A percentile compares a stretch with the other conserved stretches of the same genome.
Evolutionary conservation across 352 stramenopile species (phyloP).

Genomic region (Globisporangium rhizosaccharum): DNA sequence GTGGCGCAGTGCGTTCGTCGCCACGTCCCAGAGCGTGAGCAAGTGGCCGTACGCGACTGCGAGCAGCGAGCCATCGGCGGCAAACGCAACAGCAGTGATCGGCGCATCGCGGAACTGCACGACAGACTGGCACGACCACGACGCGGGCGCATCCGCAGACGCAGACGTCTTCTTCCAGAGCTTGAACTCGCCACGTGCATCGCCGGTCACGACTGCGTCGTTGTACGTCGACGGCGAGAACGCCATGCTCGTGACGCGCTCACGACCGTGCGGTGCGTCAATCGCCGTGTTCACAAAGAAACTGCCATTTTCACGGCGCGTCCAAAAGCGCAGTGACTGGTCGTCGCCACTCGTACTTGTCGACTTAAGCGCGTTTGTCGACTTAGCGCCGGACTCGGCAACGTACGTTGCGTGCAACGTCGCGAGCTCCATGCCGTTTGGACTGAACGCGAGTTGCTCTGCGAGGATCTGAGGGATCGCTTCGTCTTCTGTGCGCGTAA

Average conservation of each 20-base stretch:
- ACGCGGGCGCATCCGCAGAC: conserved; percentile 8
- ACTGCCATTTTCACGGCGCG: conserved; percentile 57
- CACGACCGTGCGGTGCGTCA: conserved; percentile 63
- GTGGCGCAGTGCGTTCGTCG: conserved; percentile 63
- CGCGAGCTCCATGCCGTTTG: conserved; percentile 40
- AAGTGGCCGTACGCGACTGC: conserved; percentile 77
- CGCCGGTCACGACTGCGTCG: conserved; percentile 56
- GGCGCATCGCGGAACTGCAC: conserved; percentile 66
- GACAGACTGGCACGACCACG: conserved; percentile 78
- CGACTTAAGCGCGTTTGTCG: no score
- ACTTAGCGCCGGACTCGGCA: conserved; percentile 9
- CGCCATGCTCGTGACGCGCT: conserved; percentile 42
- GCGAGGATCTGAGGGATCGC: conserved; percentile 43
- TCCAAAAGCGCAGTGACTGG: conserved; percentile 74
- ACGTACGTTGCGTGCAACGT: conserved; percentile 46
- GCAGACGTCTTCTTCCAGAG: conserved; percentile 58
- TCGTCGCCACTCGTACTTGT: conserved; percentile 25
- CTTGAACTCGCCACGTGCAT: conserved; percentile 72
- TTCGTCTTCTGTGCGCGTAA: conserved; percentile 74
- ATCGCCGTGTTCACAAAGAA: conserved; percentile 84
- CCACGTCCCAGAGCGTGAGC: conserved; percentile 83
- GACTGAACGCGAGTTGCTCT: conserved; percentile 50
- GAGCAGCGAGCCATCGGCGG: conserved; percentile 74
- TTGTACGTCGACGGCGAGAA: conserved; percentile 40
- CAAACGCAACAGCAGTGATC: conserved; percentile 67